Evolutionary conservation across 202 grass and related monocot genomes (phyloP), one percentile per base, ranked within the genome.

Genomic region (Musa balbisiana): DNA sequence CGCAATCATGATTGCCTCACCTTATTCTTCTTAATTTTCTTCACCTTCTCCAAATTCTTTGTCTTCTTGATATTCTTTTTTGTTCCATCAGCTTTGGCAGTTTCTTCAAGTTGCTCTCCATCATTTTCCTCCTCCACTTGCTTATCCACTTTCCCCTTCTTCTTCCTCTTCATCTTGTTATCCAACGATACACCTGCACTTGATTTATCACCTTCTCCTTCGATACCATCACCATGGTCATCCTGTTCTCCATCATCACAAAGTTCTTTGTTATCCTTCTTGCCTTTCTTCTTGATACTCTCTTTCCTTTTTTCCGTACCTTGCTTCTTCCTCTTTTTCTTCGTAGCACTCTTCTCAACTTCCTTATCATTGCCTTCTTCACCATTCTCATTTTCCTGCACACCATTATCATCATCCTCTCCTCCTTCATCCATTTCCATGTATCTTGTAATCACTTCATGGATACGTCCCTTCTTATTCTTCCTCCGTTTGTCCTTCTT

Each of bases 201-300:
- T 0, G 33, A 43, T 43, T 43, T 43, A 43, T 43, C 33, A 43
- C 33, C 78, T 49, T 88, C 21, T 82, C 77, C 84, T 80, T 54
- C 0, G 0, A 52, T 15, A 33, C 49, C 73, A 8, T 60, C 76
- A 64, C 19, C 43, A 76, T 60, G 64, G 62, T 53, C 75, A 73
- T 17, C 60, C 66, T 51, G 77, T 50, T 76, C 76, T 70, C 10
- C 51, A 21, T 14, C 16, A 27, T 54, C 19, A 27, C 22, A 22
- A 51, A 9, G 8, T 11, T 54, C 50, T 11, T 64, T 19, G 9
- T 64, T 26, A 8, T 49, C 72, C 69, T 85, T 86, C 68, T 87
- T 86, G 16, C 67, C 78, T 67, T 83, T 64, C 71, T 91, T 85
- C 73, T 58, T 77, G 79, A 86, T 83, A 17, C 21, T 20, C 50